Percentiles rank a stretch among this genome's conserved stretches.
These are phyloP conservation scores for Irpex rosettiformis DNA, from an alignment of 1,284 basidiomycete species.

Conservation along the genomic window DNA sequence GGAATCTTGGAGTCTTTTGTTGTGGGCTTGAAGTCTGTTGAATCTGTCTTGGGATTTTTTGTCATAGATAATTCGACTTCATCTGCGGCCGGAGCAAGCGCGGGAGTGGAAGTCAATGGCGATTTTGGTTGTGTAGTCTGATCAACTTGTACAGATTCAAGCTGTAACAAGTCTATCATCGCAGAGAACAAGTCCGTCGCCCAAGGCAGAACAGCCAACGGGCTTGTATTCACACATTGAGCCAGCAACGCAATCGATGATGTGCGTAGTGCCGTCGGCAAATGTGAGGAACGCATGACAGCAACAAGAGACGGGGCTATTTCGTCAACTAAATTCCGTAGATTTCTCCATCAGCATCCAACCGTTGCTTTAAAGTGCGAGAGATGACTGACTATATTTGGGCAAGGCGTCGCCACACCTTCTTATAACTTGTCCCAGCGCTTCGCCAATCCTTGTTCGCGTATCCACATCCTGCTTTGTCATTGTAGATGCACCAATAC, in stretches of 20 bases:
- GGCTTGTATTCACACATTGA: slow-evolving; percentile 64
- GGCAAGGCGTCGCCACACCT: slow-evolving; percentile 70
- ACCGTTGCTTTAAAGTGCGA: slow-evolving; percentile 1
- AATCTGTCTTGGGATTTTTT: slow-evolving; percentile 41
- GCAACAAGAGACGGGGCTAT: slow-evolving; percentile 70
- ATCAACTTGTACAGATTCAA: slow-evolving; percentile 53
- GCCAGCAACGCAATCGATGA: slow-evolving; percentile 84
- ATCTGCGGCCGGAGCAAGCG: slow-evolving; percentile 10
- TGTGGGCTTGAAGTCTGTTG: slow-evolving; percentile 39
- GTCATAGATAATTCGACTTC: slow-evolving; percentile 14
- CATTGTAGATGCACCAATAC: slow-evolving; percentile 42
- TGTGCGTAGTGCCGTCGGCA: slow-evolving; percentile 73
- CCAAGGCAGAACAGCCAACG: slow-evolving; percentile 64
- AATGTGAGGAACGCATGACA: slow-evolving; percentile 51
- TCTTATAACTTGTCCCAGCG: slow-evolving; percentile 76
- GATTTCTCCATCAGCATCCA: slow-evolving; percentile 5
- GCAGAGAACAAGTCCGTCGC: slow-evolving; percentile 56
- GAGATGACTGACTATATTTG: slow-evolving; percentile 55
- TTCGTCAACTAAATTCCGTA: slow-evolving; percentile 47
- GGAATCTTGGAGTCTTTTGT: slow-evolving; percentile 67
- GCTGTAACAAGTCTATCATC: slow-evolving; percentile 76
- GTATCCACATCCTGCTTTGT: slow-evolving; percentile 73
- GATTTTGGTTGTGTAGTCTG: slow-evolving; percentile 1
- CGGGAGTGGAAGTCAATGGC: neutral
- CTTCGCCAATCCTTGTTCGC: slow-evolving; percentile 85